Base-by-base conservation (phyloP, 2,329 filamentous ascomycete genomes). In the Fusarium buxicola region DNA sequence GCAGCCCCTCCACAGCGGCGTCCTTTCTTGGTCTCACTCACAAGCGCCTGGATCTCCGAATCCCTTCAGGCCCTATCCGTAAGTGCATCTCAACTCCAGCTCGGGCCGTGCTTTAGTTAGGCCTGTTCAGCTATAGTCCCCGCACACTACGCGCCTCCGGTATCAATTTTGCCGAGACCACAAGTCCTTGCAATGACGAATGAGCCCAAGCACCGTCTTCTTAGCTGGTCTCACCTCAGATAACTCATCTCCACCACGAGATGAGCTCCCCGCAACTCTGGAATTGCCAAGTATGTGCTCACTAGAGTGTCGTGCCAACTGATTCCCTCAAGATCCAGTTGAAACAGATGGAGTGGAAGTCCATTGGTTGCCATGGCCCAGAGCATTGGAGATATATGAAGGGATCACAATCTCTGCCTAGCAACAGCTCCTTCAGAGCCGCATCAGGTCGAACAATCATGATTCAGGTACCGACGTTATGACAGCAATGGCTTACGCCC, bases 261-360 rank as follows among this genome's bases (percentile, higher is more conserved):
- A 63, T 54, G 55, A 60, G 21, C 16, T 55, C 55, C 55, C 45
- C 39, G 47, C 45, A 35, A 18, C 38, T 38, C 55, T 28, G 50
- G 66, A 56, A 63, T 66, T 51, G 34, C 41, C 49, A 62, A 62
- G 61, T 10, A 51, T 40, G 15, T 34, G 35, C 31, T 41, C 40
- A 8, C 18, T 24, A 25, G n/a, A 49, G 21, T 54, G 47, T 39
- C 50, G 54, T 30, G 52, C 46, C 60, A 62, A 60, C 61, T 21
- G 28, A 31, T 52, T 45, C 44, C 36, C 40, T 53, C 50, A 55
- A 36, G 16, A 30, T 35, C 34, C 11, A 12, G 31, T 54, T 47
- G 55, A 69, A 55, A 61, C 66, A 61, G 46, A 16, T 31, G 18
- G 27, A 43, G 46, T 32, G 38, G 6, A 32, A 39, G n/a, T n/a